Evolutionary conservation across 345 rosid genomes (phyloP).

Genomic region (Arabis alpina): DNA sequence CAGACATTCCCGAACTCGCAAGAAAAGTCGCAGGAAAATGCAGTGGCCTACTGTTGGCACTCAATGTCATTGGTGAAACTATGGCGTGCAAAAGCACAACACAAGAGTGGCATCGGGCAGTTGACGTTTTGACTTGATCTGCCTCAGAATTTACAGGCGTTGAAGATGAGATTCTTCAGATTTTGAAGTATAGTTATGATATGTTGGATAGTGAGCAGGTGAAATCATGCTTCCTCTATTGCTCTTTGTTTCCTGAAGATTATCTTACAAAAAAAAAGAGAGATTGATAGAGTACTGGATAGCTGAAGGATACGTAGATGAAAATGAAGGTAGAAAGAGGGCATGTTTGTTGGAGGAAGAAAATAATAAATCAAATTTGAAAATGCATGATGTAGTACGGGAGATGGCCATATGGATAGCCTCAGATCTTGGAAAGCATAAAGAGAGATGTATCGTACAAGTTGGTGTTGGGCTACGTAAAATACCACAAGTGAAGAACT

Average conservation of each 20-base stretch:
- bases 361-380: neutral
- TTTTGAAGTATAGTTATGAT: conserved; percentile 17
- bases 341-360: neutral
- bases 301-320: neutral
- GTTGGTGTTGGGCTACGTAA: neutral
- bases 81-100: neutral
- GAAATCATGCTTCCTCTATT: neutral
- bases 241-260: conserved; percentile 1
- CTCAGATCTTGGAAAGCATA: neutral
- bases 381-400: conserved; percentile 11
- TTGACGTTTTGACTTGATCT: neutral
- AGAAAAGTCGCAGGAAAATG: neutral
- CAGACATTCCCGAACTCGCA: neutral
- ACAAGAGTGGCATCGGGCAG: neutral
- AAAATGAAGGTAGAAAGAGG: neutral
- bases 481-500: neutral
- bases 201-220: neutral
- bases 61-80: neutral
- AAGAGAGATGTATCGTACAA: neutral
- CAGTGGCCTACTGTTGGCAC: neutral
- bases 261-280: neutral
- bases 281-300: neutral
- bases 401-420: conserved; percentile 18
- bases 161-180: neutral
- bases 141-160: neutral